Conservation (phyloP, 345 rosid species). For the Brassica cretica region DNA sequence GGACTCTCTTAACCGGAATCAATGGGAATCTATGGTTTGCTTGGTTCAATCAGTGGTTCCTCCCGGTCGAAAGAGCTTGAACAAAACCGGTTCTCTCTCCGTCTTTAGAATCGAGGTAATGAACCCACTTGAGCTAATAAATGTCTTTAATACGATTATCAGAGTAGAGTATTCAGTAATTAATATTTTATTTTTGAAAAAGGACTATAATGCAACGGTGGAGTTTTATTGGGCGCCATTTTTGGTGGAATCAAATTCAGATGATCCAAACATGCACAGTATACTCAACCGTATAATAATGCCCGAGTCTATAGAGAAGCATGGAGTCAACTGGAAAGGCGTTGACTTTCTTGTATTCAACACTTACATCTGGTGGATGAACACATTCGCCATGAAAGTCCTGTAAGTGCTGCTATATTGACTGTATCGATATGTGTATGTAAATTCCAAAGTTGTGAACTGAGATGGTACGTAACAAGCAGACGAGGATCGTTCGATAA, state of each 20-base stretch:
- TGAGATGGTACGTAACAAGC: constrained; percentile 21
- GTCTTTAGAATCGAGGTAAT: constrained; percentile 73
- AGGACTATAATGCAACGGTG: constrained; percentile 94
- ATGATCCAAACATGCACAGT: constrained; percentile 82
- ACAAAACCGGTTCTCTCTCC: constrained; percentile 67
- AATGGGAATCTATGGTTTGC: neutral
- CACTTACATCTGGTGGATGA: constrained; percentile 99
- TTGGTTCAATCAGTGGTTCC: constrained; percentile 72
- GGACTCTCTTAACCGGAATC: neutral
- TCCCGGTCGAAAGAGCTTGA: constrained; percentile 66
- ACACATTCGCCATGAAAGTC: constrained; percentile 76
- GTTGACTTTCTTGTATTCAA: constrained; percentile 89
- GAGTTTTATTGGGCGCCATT: constrained; percentile 99
- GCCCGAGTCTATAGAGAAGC: constrained; percentile 82
- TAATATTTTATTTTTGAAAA: neutral
- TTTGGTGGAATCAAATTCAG: constrained; percentile 89
- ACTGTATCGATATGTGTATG: neutral
- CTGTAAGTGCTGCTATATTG: constrained; percentile 49
- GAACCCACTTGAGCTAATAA: neutral
- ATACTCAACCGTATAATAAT: constrained; percentile 76
- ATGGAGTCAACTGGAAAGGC: constrained; percentile 75
- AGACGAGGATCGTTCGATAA: constrained; percentile 87
- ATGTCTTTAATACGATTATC: neutral
- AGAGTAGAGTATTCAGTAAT: constrained; percentile 24
- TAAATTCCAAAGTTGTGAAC: neutral